Conservation (phyloP, 257 asterid species). For the Oldenlandia corymbosa region DNA sequence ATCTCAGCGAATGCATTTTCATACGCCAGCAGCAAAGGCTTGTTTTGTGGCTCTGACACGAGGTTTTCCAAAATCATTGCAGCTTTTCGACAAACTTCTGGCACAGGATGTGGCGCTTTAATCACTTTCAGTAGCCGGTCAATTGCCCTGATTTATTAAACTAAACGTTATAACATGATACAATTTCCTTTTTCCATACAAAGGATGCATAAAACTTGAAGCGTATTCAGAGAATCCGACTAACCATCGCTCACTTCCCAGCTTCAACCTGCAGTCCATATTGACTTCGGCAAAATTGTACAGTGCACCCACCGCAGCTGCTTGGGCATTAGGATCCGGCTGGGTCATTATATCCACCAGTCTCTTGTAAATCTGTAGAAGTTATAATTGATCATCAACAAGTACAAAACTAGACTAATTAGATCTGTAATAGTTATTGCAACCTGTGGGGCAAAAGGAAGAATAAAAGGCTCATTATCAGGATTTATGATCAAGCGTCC, state of each 20-base stretch:
- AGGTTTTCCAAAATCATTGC: slow-evolving; percentile 81
- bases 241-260: slow-evolving; percentile 89
- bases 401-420: not conserved
- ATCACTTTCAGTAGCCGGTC: slow-evolving; percentile 85
- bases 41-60: slow-evolving; percentile 96
- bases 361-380: slow-evolving; percentile 67
- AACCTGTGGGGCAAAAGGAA: slow-evolving; percentile 86
- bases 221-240: slow-evolving; percentile 11
- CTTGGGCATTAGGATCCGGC: slow-evolving; percentile 88
- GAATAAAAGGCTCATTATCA: slow-evolving; percentile 85
- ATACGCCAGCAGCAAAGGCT: slow-evolving; percentile 59
- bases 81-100: slow-evolving; percentile 94
- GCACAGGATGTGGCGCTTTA: slow-evolving; percentile 77
- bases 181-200: not conserved
- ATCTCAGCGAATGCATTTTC: slow-evolving; percentile 91
- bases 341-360: slow-evolving; percentile 84
- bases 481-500: slow-evolving; percentile 93
- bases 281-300: slow-evolving; percentile 87
- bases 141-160: slow-evolving; percentile 60
- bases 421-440: not conserved
- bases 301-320: slow-evolving; percentile 91
- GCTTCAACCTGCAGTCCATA: slow-evolving; percentile 88
- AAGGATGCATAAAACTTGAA: not conserved
- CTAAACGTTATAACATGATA: not conserved
- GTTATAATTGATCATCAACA: slow-evolving; percentile 7